Base-by-base conservation (phyloP, 208 protist species). In the Endotrypanum monterogeii region DNA sequence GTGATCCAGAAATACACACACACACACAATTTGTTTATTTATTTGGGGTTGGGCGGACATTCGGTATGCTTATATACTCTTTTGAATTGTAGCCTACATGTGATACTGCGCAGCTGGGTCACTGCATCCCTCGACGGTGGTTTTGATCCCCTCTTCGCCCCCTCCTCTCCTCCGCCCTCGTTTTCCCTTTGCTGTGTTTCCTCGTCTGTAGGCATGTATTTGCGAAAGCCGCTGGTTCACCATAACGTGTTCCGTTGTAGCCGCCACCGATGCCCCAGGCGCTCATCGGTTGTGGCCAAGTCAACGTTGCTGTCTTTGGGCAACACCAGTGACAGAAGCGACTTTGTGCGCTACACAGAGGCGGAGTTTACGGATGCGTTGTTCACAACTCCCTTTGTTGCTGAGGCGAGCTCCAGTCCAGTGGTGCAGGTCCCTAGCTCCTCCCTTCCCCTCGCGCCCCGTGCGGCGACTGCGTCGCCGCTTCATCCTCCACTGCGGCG, bases 281-380 rank as follows among this genome's bases (percentile, higher is more conserved):
- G 62, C n/a, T 14, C 14, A 54, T 41, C 14, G 25, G 3, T 12
- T 25, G 14, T 9, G 58, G 12, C 35, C 58, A 28, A 14, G 16
- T 63, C 30, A 8, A 8, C 35, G 58, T 20, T 44, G 44, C 44
- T 54, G 39, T 48, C 41, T 25, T 73, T 65, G 9, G 79, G 78
- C 55, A 66, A n/a, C 35, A 8, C 8, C 16, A 20, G 3, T 63
- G 35, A 18, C 25, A 35, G 58, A 7, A 67, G 48, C 7, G 78
- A 83, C 50, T 73, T 83, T 46, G 37, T 52, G 0, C 16, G 52
- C 23, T 78, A 78, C 48, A 18, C 67, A 6, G 62, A 48, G n/a
- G 73, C 73, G 20, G 73, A 78, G 63, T 41, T 67, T 41, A 74
- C 66, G 5, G 78, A 83, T 54, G 46, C 44, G 14, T 28, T 76